Evolutionary conservation across 345 rosid genomes (phyloP), one percentile per base, ranked within the genome.

Genomic region (Salix arbutifolia): DNA sequence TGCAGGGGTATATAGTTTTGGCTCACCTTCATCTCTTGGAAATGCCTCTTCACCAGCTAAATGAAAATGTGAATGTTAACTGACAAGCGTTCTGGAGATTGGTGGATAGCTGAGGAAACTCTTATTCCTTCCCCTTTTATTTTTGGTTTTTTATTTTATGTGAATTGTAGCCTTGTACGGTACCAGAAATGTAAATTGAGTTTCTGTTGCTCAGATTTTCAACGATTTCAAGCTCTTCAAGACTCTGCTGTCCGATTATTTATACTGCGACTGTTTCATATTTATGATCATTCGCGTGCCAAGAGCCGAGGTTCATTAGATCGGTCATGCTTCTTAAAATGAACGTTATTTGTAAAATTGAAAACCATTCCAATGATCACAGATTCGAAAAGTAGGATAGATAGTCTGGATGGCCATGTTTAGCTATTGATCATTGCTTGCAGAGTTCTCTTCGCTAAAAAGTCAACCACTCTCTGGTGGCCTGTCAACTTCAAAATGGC

Each of bases 21-120:
- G 81, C 60, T 90, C 91, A 16, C 85, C 85, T 40, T 84, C 91
- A 44, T 90, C 91, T 78, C 83, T 67, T 28, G 87, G 85, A 71
- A 85, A 81, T 75, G 37, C 73, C 65, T 82, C 82, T 62, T 80
- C 83, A 77, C 88, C 83, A 26, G n/a, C 71, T 73, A 46, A 82
- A 69, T 31, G 73, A 62, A 40, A 71, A 74, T 74, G 72, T 40
- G 65, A 74, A 78, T 48, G 65, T 67, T 76, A 37, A 70, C 48
- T 70, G 40, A 60, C 73, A 53, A 67, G 71, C 3, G 19, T 30
- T 7, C 26, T 35, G 19, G 33, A 6, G 69, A 38, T 21, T 4
- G 71, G 26, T 58, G 30, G 21, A 23, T 65, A 18, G 67, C 74
- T 28, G 70, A 70, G 65, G 65, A 46, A 70, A 69, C 70, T 33